Evolutionary conservation across 2,329 filamentous ascomycete species (phyloP), one percentile per base, ranked within the genome.

Genomic region (Orbilia blumenaviensis): DNA sequence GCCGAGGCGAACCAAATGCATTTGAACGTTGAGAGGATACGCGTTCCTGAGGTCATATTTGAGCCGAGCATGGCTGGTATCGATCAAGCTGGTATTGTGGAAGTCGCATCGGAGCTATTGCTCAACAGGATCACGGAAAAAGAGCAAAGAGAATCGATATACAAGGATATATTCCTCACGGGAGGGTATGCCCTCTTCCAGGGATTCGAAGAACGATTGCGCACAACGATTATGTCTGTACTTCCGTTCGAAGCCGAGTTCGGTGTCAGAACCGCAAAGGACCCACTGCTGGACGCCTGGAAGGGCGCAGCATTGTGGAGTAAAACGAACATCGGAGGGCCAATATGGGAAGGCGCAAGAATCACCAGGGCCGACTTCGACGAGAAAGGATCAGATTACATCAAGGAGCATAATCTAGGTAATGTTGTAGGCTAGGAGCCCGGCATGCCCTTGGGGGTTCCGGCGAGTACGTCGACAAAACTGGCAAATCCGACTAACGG

Each of bases 1-100:
- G 89, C 90, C 16, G 88, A 99, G 84, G 89, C 89, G 16, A 90
- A 93, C 82, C 94, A 98, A 83, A 85, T 99, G 61, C 95, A 99
- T 83, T 89, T 99, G 78, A 99, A 99, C 82, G 93, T 99, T 64
- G 94, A 98, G 85, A 90, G 94, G 67, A 96, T 98, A 83, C 91
- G 94, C 60, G 93, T 96, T 1, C 94, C 94, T 2, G 94, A 98
- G 84, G 91, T 97, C 7, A 88, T 97, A 16, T 97, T 97, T 85
- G 92, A 96, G 81, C 94, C 94, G 0, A 90, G 91, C 14, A 96
- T 98, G 81, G 94, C 94, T 0, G 94, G 94, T 5, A 85, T 97
- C 52, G 94, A 98, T 82, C 95, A 99, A 84, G 93, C 94, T 0
- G 95, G 95, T 27, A 88, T 99, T 60, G 87, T 97, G 16, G 95